Evolutionary conservation across 805 yeast species (phyloP).

Genomic region (Sugiyamaella chiloensis): DNA sequence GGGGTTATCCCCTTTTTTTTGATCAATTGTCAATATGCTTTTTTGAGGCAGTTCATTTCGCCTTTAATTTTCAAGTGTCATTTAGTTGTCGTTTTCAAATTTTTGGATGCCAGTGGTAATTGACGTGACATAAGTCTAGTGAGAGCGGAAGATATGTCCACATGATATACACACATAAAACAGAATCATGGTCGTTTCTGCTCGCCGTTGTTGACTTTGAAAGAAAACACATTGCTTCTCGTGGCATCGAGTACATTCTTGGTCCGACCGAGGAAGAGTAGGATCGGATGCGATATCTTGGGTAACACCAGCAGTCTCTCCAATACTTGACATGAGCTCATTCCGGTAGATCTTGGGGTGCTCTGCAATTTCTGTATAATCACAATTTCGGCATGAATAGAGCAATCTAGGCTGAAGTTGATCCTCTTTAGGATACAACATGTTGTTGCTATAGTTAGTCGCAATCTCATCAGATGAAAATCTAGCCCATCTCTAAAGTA

Average conservation of each 20-base stretch:
- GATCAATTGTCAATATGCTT: no score
- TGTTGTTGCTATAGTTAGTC: slow-evolving; percentile 66
- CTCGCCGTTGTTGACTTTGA: slow-evolving; percentile 92
- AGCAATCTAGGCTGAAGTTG: slow-evolving; percentile 69
- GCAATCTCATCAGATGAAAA: background rate
- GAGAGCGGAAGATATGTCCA: slow-evolving; percentile 57
- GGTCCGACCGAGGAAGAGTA: slow-evolving; percentile 94
- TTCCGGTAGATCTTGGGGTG: slow-evolving; percentile 83
- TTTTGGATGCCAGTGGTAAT: no score
- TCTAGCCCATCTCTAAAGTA: no score
- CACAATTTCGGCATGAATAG: slow-evolving; percentile 92
- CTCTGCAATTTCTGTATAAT: slow-evolving; percentile 88
- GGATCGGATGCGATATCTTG: slow-evolving; percentile 96
- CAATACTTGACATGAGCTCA: slow-evolving; percentile 86
- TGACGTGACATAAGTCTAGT: no score
- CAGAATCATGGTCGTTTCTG: slow-evolving; percentile 82
- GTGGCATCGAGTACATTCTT: slow-evolving; percentile 87
- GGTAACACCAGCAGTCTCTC: slow-evolving; percentile 94
- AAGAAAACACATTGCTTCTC: slow-evolving; percentile 91
- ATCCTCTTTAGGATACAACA: slow-evolving; percentile 97
- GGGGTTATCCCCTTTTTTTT: no score
- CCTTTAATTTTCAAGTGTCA: no score
- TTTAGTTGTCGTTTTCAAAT: no score
- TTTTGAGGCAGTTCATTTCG: no score
- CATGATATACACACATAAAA: slow-evolving; percentile 83